Conservation (phyloP, 2,329 filamentous ascomycete species). For the Ophiostoma quercus region DNA sequence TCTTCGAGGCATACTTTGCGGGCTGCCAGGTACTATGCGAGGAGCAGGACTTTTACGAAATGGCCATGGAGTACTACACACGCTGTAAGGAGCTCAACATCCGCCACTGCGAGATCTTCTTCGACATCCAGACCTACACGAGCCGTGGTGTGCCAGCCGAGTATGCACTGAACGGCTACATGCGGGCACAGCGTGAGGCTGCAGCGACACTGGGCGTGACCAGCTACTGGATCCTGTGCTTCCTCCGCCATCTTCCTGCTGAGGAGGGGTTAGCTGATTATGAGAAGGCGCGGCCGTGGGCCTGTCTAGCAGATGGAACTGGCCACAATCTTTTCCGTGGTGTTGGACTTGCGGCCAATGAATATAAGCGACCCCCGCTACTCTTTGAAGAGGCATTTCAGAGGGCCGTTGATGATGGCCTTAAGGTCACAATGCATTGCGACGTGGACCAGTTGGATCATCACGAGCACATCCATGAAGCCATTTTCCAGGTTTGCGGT, state of each 20-base stretch:
- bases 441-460: slow-evolving; percentile 14
- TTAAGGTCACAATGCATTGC: slow-evolving; percentile 10
- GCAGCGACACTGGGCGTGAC: not conserved
- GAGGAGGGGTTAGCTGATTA: not conserved
- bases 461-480: slow-evolving; percentile 12
- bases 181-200: slow-evolving; percentile 11
- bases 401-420: not conserved
- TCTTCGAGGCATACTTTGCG: slow-evolving; percentile 13
- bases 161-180: not conserved
- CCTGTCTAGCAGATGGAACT: slow-evolving; percentile 6
- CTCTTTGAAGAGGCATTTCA: not conserved
- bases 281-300: not conserved
- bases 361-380: slow-evolving; percentile 4
- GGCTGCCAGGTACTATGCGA: slow-evolving; percentile 4
- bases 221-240: slow-evolving; percentile 11
- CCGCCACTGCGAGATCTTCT: slow-evolving; percentile 10
- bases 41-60: slow-evolving; percentile 7
- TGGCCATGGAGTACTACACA: slow-evolving; percentile 7
- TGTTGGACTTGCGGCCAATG: slow-evolving; percentile 2
- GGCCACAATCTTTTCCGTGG: slow-evolving; percentile 10
- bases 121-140: slow-evolving; percentile 1
- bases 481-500: slow-evolving; percentile 6
- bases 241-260: slow-evolving; percentile 6
- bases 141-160: not conserved
- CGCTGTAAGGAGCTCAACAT: slow-evolving; percentile 5